Conservation (phyloP, 495 filamentous ascomycete genomes). For the Penicillium arizonense region DNA sequence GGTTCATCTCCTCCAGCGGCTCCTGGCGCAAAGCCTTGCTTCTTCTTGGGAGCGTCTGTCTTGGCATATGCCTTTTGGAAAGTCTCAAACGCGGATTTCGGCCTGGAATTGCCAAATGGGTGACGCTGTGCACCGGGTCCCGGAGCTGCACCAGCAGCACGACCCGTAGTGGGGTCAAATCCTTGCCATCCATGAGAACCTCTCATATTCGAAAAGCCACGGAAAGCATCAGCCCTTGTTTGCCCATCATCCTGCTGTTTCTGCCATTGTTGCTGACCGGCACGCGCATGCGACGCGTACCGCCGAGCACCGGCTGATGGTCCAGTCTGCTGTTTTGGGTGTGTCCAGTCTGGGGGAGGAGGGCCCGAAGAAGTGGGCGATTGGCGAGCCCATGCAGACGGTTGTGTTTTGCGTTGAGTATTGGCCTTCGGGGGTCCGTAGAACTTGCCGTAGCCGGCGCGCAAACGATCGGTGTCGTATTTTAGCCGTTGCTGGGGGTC, state of each 20-base stretch:
- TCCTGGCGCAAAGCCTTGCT: constrained; percentile 53
- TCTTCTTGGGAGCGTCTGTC: constrained; percentile 43
- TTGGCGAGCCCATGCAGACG: constrained; percentile 17
- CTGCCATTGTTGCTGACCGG: constrained; percentile 38
- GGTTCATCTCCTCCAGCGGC: constrained; percentile 57
- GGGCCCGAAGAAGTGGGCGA: not conserved
- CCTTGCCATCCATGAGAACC: constrained; percentile 36
- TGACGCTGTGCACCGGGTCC: constrained; percentile 34
- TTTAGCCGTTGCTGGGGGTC: constrained; percentile 65
- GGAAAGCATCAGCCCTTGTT: constrained; percentile 55
- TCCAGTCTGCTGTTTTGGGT: constrained; percentile 34
- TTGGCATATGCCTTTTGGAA: constrained; percentile 32
- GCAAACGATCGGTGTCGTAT: constrained; percentile 71
- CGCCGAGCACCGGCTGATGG: constrained; percentile 54
- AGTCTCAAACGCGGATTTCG: constrained; percentile 48
- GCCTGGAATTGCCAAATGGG: constrained; percentile 30
- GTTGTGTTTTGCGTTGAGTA: constrained; percentile 27
- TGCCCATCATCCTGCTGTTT: constrained; percentile 52
- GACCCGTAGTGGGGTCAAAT: constrained; percentile 42
- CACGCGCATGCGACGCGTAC: constrained; percentile 52
- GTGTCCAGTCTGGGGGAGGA: constrained; percentile 26
- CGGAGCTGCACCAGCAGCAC: constrained; percentile 19
- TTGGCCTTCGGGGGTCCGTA: constrained; percentile 35
- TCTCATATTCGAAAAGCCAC: constrained; percentile 73
- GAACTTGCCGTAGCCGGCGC: constrained; percentile 42